Conservation (phyloP, 345 rosid species). For the Salix arbutifolia region DNA sequence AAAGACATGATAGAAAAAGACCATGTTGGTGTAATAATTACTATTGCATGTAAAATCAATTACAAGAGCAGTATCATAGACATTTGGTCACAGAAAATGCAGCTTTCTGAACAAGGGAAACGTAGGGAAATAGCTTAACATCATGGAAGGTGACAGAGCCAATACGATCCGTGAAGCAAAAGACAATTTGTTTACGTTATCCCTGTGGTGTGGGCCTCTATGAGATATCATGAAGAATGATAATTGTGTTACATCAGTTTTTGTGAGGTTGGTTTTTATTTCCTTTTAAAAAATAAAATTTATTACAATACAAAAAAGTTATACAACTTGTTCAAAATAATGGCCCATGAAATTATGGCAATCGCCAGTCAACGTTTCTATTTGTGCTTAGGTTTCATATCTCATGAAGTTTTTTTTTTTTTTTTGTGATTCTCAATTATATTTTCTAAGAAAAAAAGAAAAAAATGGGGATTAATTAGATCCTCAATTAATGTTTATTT, state of each 20-base stretch:
- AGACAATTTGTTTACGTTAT: constrained; percentile 23
- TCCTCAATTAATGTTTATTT: too few species aligned
- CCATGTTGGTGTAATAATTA: background rate
- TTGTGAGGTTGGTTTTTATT: too few species aligned
- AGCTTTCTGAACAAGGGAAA: constrained; percentile 30
- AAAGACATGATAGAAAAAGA: too few species aligned
- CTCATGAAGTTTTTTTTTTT: too few species aligned
- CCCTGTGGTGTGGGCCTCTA: constrained; percentile 4
- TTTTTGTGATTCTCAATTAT: too few species aligned
- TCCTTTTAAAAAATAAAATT: too few species aligned
- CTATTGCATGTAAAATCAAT: background rate
- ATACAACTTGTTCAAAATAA: background rate
- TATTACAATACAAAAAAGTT: background rate
- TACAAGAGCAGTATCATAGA: background rate
- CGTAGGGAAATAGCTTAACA: constrained; percentile 14
- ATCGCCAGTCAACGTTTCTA: background rate
- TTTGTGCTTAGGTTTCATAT: background rate
- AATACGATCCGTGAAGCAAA: constrained; percentile 36
- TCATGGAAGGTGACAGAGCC: constrained; percentile 5
- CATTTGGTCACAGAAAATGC: background rate
- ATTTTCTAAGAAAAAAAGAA: too few species aligned
- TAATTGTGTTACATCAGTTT: background rate
- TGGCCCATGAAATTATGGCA: background rate
- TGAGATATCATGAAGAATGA: background rate
- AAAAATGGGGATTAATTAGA: too few species aligned